Conservation (phyloP, 345 rosid species). For the Arabis hirsuta region DNA sequence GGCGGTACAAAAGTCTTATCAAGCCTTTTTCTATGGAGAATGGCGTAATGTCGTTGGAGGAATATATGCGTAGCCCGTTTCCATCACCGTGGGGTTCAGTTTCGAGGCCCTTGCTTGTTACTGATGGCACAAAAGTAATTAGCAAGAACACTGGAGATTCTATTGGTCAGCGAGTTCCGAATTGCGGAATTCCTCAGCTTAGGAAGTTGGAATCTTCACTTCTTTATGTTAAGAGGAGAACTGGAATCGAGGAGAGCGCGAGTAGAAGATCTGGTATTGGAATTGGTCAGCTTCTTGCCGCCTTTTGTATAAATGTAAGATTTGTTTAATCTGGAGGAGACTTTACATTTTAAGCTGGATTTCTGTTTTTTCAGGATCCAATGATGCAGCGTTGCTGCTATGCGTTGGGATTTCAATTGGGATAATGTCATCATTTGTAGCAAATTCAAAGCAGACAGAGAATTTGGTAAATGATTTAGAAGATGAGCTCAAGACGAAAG, state of each 20-base stretch:
- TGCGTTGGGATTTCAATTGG: constrained; percentile 79
- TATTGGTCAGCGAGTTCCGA: constrained; percentile 16
- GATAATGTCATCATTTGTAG: constrained; percentile 55
- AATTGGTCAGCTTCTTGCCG: constrained; percentile 14
- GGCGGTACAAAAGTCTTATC: constrained; percentile 26
- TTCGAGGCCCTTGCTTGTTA: constrained; percentile 61
- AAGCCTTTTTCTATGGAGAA: constrained; percentile 70
- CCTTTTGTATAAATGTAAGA: background rate
- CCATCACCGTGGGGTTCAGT: constrained; percentile 52
- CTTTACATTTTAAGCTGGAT: constrained; percentile 13
- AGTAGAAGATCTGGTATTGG: constrained; percentile 40
- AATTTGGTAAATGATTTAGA: constrained; percentile 75
- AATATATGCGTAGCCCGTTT: constrained; percentile 48
- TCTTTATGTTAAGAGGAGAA: constrained; percentile 47
- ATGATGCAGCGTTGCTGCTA: constrained; percentile 51
- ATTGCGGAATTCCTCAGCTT: constrained; percentile 53
- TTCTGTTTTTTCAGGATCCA: constrained; percentile 50
- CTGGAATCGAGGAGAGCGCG: constrained; percentile 37
- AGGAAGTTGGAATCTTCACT: constrained; percentile 48
- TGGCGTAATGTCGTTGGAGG: constrained; percentile 57
- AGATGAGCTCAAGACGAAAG: constrained; percentile 77
- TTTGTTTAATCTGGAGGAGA: background rate
- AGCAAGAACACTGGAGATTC: constrained; percentile 49
- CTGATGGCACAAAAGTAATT: constrained; percentile 60
- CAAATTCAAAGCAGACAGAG: constrained; percentile 61